These are phyloP conservation scores for Stachybotrys chartarum DNA, from an alignment of 2,329 filamentous ascomycete species.

Conservation along the genomic window DNA sequence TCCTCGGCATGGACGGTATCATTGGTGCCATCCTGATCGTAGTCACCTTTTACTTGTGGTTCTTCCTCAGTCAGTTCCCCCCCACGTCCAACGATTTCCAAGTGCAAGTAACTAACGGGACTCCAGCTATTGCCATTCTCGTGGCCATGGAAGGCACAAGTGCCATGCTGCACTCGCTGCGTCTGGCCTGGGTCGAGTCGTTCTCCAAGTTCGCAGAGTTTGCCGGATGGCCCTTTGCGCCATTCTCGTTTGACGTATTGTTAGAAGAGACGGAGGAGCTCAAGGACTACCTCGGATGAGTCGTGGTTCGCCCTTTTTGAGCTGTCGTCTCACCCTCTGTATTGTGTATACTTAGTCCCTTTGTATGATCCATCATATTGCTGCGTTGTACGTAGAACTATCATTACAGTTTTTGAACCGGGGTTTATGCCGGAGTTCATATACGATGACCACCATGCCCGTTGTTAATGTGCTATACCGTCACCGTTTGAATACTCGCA, in stretches of 20 bases:
- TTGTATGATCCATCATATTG: constrained; percentile 5
- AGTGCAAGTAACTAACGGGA: constrained; percentile 14
- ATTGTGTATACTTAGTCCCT: constrained; percentile 19
- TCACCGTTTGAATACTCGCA: no score
- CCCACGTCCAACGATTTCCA: background rate
- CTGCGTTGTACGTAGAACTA: background rate
- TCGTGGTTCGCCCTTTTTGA: background rate
- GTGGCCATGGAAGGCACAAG: constrained; percentile 95
- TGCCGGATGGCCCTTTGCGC: constrained; percentile 77
- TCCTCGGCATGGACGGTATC: constrained; percentile 59
- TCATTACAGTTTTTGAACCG: background rate
- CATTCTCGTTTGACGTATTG: constrained; percentile 79
- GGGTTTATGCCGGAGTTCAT: no score
- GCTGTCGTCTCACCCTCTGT: background rate
- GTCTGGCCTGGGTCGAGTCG: constrained; percentile 93
- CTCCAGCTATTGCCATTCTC: constrained; percentile 49
- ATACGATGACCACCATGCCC: no score
- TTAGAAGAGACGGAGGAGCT: constrained; percentile 73
- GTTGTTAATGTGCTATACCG: no score
- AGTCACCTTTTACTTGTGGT: constrained; percentile 81
- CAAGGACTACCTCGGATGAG: constrained; percentile 46
- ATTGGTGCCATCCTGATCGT: constrained; percentile 75
- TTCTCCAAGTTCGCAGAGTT: constrained; percentile 98
- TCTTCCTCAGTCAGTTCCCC: constrained; percentile 57
- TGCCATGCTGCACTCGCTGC: constrained; percentile 87